Conservation (phyloP, 768 basidiomycete species). For the Pleurotus eryngii region DNA sequence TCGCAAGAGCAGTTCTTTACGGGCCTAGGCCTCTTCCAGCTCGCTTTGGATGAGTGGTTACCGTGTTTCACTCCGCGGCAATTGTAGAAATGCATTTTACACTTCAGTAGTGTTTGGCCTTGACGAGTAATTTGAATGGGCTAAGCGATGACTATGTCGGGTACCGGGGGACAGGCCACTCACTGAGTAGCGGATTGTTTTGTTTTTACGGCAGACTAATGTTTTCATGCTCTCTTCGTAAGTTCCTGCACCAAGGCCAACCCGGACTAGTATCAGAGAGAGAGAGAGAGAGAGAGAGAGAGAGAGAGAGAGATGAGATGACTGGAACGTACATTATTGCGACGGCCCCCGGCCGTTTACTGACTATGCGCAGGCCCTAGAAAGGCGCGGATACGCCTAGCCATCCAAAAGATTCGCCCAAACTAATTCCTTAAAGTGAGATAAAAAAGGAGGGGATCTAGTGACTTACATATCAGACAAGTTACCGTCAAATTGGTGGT, state of each 20-base stretch:
- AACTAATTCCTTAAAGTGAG: background rate
- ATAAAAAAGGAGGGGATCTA: background rate
- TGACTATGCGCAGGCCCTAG: background rate
- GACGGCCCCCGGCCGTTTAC: background rate
- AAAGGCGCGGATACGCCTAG: background rate
- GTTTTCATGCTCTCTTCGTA: background rate
- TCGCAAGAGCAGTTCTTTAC: constrained; percentile 43
- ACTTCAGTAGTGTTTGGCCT: background rate
- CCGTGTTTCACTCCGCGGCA: constrained; percentile 31
- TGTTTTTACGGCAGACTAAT: background rate
- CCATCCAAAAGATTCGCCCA: background rate
- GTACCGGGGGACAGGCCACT: too few relatives aligned
- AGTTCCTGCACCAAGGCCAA: background rate
- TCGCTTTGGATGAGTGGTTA: constrained; percentile 47
- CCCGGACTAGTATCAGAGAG: background rate
- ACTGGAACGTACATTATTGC: background rate
- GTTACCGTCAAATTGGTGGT: background rate
- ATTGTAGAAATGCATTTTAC: background rate
- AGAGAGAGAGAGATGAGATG: background rate
- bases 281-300: background rate
- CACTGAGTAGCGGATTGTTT: background rate
- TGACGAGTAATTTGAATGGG: background rate
- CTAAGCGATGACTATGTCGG: background rate
- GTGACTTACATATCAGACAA: background rate
- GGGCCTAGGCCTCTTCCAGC: constrained; percentile 42